Evolutionary conservation across 495 filamentous ascomycete genomes (phyloP), one percentile per base, ranked within the genome.

Genomic region (Podospora fimiseda): DNA sequence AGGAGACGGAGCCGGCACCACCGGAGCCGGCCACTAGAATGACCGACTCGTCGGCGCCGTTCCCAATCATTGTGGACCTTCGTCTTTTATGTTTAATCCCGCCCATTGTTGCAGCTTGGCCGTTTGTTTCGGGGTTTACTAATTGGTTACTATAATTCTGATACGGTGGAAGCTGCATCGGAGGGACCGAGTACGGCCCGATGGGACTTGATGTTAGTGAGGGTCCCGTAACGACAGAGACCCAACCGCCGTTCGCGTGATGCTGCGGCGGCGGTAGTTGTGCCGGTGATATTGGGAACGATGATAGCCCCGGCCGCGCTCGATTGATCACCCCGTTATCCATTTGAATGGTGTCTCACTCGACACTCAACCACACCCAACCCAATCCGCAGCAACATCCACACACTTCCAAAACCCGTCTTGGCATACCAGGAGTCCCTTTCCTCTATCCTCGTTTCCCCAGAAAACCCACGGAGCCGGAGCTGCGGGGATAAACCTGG

Each of bases 181-280:
- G 50, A 27, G 67, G 65, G 56, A 66, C 65, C 27, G 27, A 33
- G 27, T 33, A 51, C 6, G 56, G 39, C 19, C 45, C 60, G 15
- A 55, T 60, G 50, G 68, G 69, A 48, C 54, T 67, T 48, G 69
- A 69, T 16, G 62, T 66, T 37, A 66, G 20, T 11, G 57, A 40
- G 41, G 50, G 24, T 43, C 51, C 48, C 22, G 56, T 53, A 3
- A 47, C 21, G 18, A 40, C 50, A 9, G 42, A 20, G 2, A 39
- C 16, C 45, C 42, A 47, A 44, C 22, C 19, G 40, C 43, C 14
- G 22, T 46, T 14, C 18, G 19, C 13, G 22, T 46, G 20, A 40
- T 40, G n/a, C n/a, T n/a, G n/a, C n/a, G n/a, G n/a, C n/a, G n/a
- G n/a, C 48, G 20, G 37, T 22, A 8, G 39, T 41, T 7, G 16